A percentile compares a stretch with the other conserved stretches of the same genome.
These are phyloP conservation scores for Dictyostelium brefeldianum DNA, from an alignment of 78 protist genomes.

Conservation along the genomic window DNA sequence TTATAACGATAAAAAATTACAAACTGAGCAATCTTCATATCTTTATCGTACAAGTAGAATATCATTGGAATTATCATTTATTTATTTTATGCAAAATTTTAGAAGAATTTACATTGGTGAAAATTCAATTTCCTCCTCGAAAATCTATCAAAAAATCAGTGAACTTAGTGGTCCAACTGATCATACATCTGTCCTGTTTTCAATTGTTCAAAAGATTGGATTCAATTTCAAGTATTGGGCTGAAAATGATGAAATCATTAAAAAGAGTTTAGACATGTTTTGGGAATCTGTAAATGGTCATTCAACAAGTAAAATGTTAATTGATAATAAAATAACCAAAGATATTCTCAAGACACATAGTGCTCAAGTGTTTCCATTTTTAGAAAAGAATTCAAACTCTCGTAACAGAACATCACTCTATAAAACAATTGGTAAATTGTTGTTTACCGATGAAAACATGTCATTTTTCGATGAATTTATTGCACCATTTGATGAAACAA, in stretches of 20 bases:
- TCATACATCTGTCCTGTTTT: constrained; percentile 43
- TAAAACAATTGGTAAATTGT: constrained; percentile 36
- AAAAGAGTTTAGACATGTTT: constrained; percentile 68
- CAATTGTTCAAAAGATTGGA: constrained; percentile 79
- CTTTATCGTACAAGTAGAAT: background rate
- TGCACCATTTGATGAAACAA: constrained; percentile 23
- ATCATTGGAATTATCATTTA: constrained; percentile 58
- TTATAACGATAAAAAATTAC: background rate
- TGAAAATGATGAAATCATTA: constrained; percentile 44
- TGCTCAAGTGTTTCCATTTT: constrained; percentile 46
- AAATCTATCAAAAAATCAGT: constrained; percentile 35
- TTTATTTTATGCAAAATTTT: constrained; percentile 74
- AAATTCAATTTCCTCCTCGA: constrained; percentile 21
- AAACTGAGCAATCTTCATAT: background rate
- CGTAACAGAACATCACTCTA: constrained; percentile 39
- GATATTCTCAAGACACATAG: constrained; percentile 42
- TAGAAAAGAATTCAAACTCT: constrained; percentile 44
- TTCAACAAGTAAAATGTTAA: constrained; percentile 28
- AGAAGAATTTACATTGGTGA: constrained; percentile 76
- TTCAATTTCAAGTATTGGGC: constrained; percentile 71
- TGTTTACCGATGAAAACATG: constrained; percentile 57
- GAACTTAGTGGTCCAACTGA: constrained; percentile 56
- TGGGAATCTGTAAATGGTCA: constrained; percentile 72
- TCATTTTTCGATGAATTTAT: constrained; percentile 63
- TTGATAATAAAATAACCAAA: constrained; percentile 38